These are phyloP conservation scores for Acanthochlamys bracteata DNA, from an alignment of 106 monocot species.

Conservation along the genomic window DNA sequence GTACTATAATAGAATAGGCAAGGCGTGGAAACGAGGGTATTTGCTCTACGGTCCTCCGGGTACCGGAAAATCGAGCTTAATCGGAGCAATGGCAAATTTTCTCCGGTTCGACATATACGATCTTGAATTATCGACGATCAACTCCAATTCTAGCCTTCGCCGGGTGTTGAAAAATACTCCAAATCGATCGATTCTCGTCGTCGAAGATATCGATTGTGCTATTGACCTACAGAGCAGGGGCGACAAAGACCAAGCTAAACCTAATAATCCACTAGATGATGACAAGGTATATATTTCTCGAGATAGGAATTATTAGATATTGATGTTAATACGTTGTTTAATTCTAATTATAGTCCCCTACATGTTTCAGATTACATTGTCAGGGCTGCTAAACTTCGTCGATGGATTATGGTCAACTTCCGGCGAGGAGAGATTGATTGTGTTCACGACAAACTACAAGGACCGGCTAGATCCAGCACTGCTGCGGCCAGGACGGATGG, in stretches of 20 bases:
- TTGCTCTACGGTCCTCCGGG: slow-evolving; percentile 2
- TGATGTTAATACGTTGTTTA: background rate
- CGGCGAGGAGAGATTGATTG: background rate
- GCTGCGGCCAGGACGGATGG: background rate
- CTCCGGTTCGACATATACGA: background rate
- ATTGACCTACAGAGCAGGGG: background rate
- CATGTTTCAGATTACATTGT: background rate
- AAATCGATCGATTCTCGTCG: background rate
- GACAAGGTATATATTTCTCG: background rate
- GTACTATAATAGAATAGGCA: slow-evolving; percentile 1
- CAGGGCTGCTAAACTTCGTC: background rate
- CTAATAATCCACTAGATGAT: background rate
- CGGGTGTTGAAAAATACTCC: background rate
- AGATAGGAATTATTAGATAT: background rate
- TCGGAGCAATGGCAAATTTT: background rate
- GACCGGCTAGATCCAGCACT: background rate
- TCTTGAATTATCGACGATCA: background rate
- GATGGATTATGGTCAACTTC: background rate
- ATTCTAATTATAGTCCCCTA: background rate
- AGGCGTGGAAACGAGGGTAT: background rate
- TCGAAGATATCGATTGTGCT: slow-evolving; percentile 1
- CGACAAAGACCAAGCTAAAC: background rate
- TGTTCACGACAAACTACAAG: background rate
- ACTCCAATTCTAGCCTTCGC: background rate
- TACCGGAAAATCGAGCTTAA: slow-evolving; percentile 1